These are phyloP conservation scores for Hymenoscyphus scutula DNA, from an alignment of 2,329 filamentous ascomycete species.

Conservation along the genomic window DNA sequence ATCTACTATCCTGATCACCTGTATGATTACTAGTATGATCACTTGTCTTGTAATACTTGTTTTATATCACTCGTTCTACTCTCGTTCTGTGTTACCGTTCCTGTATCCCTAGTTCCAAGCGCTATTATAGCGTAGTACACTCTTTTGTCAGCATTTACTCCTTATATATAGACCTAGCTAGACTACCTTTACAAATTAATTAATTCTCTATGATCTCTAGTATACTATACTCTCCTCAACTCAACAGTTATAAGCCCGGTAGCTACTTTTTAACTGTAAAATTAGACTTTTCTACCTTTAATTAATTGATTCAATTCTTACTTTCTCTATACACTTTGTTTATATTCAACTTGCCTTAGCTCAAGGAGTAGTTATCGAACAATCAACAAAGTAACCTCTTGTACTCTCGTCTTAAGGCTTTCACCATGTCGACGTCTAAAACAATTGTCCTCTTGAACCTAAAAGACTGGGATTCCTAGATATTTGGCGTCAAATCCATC, in stretches of 20 bases:
- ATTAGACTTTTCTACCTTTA: background rate
- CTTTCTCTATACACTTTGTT: background rate
- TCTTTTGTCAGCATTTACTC: background rate
- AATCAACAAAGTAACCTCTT: background rate
- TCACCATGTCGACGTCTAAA: background rate
- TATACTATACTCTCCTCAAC: background rate
- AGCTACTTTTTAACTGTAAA: background rate
- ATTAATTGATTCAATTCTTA: background rate
- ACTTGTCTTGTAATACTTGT: too few relatives aligned
- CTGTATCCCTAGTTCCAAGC: too few relatives aligned
- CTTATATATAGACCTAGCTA: background rate
- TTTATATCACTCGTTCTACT: too few relatives aligned
- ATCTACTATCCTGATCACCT: too few relatives aligned
- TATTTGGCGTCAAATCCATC: background rate
- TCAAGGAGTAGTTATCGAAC: background rate
- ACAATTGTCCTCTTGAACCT: background rate
- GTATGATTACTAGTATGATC: too few relatives aligned
- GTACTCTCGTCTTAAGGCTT: background rate
- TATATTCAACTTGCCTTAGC: background rate
- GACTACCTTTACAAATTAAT: background rate
- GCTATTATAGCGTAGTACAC: too few relatives aligned
- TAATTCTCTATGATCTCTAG: background rate
- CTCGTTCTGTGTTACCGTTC: too few relatives aligned
- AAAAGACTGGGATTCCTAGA: background rate
- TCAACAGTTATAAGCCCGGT: background rate